phyloP scores from a whole-genome alignment of 805 yeast genomes.

The Debaryomyces prosopidis region DNA sequence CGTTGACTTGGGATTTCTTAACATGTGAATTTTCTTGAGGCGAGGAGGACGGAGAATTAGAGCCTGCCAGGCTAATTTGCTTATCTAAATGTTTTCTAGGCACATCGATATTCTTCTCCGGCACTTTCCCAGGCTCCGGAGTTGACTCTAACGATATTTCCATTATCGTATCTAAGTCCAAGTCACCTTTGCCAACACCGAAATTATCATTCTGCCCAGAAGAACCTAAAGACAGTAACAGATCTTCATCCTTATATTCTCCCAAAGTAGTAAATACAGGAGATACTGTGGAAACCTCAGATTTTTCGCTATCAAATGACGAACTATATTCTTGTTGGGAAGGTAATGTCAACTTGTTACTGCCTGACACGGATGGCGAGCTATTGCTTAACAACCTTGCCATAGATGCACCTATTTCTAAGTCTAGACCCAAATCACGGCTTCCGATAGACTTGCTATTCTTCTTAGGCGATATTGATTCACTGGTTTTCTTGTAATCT shows the following conservation, averaged over 20 bases:
- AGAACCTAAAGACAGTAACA: slow-evolving; percentile 38
- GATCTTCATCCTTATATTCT: slow-evolving; percentile 34
- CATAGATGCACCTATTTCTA: slow-evolving; percentile 49
- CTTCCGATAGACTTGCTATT: slow-evolving; percentile 3
- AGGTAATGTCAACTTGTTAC: background rate
- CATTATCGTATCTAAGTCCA: slow-evolving; percentile 28
- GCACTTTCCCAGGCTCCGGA: slow-evolving; percentile 15
- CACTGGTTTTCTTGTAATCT: background rate
- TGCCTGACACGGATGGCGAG: background rate
- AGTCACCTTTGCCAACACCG: slow-evolving; percentile 2
- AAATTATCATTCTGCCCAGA: slow-evolving; percentile 13
- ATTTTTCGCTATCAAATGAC: slow-evolving; percentile 43
- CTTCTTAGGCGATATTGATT: background rate
- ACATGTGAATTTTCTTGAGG: slow-evolving; percentile 12
- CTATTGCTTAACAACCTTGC: slow-evolving; percentile 34
- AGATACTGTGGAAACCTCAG: slow-evolving; percentile 26
- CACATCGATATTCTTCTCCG: background rate
- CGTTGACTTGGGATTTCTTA: slow-evolving; percentile 38
- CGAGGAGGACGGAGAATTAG: slow-evolving; percentile 12
- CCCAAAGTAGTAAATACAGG: slow-evolving; percentile 36
- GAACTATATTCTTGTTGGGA: slow-evolving; percentile 28
- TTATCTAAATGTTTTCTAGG: background rate
- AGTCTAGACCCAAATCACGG: slow-evolving; percentile 26
- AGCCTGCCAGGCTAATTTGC: slow-evolving; percentile 1
- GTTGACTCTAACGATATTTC: slow-evolving; percentile 34